Percentiles rank a stretch among this genome's conserved stretches.
Evolutionary conservation across 176 grass and related monocot genomes (phyloP).

Genomic region (Rhynchospora pubera): DNA sequence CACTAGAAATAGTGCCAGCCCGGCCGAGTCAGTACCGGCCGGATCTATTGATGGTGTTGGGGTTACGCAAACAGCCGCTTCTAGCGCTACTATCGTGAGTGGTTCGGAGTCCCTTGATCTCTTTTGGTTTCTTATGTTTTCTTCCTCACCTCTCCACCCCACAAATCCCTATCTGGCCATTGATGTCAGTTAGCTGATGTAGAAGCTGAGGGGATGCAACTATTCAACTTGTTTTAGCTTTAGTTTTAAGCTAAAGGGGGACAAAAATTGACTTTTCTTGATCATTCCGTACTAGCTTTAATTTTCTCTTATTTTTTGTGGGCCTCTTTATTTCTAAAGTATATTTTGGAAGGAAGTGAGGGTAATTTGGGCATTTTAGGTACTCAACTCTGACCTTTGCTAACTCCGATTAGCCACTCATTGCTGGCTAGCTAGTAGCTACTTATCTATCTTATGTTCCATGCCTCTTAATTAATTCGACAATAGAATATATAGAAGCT

Average conservation of each 20-base stretch:
- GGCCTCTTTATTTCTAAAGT: not conserved
- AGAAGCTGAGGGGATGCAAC: not conserved
- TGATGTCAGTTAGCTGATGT: not conserved
- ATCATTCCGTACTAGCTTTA: not conserved
- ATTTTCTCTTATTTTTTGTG: conserved; percentile 4
- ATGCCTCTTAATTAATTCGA: not conserved
- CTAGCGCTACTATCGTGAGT: conserved; percentile 47
- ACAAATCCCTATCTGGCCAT: not conserved
- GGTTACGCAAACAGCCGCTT: not conserved
- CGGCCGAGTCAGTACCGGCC: not conserved
- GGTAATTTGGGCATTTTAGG: conserved; percentile 14
- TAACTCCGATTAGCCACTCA: not conserved
- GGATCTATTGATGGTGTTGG: conserved; percentile 1
- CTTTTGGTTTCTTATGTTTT: conserved; percentile 7
- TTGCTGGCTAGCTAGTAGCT: not conserved
- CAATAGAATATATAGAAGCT: too few relatives aligned
- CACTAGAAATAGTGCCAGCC: not conserved
- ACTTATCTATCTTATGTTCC: not conserved
- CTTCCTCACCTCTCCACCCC: not conserved
- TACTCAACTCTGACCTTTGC: not conserved
- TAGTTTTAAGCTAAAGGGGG: conserved; percentile 11
- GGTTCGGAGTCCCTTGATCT: not conserved
- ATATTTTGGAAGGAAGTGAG: not conserved
- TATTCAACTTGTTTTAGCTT: conserved; percentile 9
- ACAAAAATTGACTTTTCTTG: conserved; percentile 19